Conservation (phyloP, 1,284 basidiomycete genomes). For the Tilletia walkeri region DNA sequence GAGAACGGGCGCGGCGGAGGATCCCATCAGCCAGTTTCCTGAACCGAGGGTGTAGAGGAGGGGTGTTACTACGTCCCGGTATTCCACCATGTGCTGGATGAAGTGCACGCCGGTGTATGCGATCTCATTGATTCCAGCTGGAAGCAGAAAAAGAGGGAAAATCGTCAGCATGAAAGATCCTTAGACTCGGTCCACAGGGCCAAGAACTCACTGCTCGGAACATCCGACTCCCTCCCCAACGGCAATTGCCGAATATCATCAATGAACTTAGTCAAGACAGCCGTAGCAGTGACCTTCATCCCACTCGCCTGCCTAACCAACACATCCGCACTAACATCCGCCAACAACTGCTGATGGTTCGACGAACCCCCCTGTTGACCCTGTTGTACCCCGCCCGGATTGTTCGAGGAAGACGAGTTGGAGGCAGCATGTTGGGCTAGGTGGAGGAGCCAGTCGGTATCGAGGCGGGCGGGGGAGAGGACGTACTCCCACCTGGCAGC, state of each 20-base stretch:
- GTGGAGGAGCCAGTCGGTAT: conserved; percentile 31
- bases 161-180: neutral
- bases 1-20: conserved; percentile 37
- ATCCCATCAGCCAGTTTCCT: conserved; percentile 50
- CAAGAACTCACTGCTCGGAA: conserved; percentile 32
- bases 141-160: neutral
- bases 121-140: conserved; percentile 48
- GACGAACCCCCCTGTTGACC: conserved; percentile 28
- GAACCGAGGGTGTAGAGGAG: conserved; percentile 43
- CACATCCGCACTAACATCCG: neutral
- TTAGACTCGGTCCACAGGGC: neutral
- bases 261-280: conserved; percentile 49
- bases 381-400: conserved; percentile 24
- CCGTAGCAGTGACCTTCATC: conserved; percentile 39
- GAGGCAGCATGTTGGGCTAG: conserved; percentile 23
- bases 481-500: conserved; percentile 1
- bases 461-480: conserved; percentile 23
- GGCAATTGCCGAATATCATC: conserved; percentile 51
- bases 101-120: conserved; percentile 44
- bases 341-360: conserved; percentile 17
- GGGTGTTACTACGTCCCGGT: conserved; percentile 42
- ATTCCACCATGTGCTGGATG: conserved; percentile 40
- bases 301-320: conserved; percentile 20
- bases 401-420: conserved; percentile 25
- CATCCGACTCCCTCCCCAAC: conserved; percentile 39